phyloP scores from a whole-genome alignment of 768 basidiomycete genomes.

The Hemileccinum impolitum region DNA sequence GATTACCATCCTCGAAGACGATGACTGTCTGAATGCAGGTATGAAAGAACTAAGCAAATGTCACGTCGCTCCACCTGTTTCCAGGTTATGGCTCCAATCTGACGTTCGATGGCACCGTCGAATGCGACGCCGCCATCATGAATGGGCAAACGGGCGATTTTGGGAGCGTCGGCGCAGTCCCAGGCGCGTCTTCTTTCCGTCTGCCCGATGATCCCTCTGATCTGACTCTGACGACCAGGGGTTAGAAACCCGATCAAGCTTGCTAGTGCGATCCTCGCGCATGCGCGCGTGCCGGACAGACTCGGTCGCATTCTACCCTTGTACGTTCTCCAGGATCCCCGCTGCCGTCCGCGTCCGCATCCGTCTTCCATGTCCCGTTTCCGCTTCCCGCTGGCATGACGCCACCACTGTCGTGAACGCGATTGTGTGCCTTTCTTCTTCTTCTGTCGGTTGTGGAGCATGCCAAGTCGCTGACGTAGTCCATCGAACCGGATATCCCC shows the following conservation, averaged over 20 bases:
- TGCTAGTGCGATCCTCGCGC: conserved; percentile 55
- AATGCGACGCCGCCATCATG: conserved; percentile 83
- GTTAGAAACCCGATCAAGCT: conserved; percentile 67
- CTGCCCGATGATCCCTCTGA: background rate
- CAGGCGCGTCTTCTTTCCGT: conserved; percentile 41
- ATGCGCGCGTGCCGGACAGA: conserved; percentile 43
- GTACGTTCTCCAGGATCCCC: conserved; percentile 35
- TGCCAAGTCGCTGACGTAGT: no score
- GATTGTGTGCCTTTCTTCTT: no score
- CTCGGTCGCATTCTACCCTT: conserved; percentile 70
- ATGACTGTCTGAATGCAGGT: conserved; percentile 72
- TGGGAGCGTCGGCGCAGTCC: conserved; percentile 71
- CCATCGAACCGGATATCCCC: no score
- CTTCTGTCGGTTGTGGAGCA: no score
- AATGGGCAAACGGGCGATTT: conserved; percentile 46
- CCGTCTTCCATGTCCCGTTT: no score
- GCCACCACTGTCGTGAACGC: no score
- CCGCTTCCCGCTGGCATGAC: no score
- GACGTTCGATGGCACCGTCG: conserved; percentile 68
- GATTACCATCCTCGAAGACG: conserved; percentile 61
- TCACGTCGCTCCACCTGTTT: background rate
- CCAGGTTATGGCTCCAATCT: conserved; percentile 77
- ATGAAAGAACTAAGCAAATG: background rate
- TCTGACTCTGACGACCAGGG: conserved; percentile 35
- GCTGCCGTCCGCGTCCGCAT: no score